Conservation (phyloP, 768 basidiomycete species). For the Russula griseocarnosa region DNA sequence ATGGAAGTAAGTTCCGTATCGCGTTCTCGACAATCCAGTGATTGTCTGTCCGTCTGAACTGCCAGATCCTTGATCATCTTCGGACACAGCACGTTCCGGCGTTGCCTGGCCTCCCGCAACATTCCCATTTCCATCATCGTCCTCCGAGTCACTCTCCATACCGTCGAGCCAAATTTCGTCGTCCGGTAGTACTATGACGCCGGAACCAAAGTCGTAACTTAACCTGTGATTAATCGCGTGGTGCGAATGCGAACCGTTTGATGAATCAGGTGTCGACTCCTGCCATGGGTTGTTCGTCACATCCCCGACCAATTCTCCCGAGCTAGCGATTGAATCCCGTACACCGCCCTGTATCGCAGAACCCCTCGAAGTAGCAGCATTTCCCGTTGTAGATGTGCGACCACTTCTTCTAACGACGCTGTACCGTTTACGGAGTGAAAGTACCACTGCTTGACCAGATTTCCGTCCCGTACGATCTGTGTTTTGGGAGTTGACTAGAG, state of each 20-base stretch:
- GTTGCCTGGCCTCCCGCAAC: conserved; percentile 35
- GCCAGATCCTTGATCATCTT: conserved; percentile 27
- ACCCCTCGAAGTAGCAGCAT: conserved; percentile 2
- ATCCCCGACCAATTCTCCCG: conserved; percentile 11
- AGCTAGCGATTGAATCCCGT: conserved; percentile 8
- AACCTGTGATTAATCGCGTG: conserved; percentile 51
- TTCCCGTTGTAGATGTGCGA: conserved; percentile 9
- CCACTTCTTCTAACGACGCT: conserved; percentile 46
- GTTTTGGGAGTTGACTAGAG: conserved; percentile 57
- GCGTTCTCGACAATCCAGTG: conserved; percentile 33
- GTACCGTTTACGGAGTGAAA: conserved; percentile 73
- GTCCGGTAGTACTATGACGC: conserved; percentile 85
- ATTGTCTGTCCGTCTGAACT: conserved; percentile 27
- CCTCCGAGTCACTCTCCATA: conserved; percentile 45
- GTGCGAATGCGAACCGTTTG: conserved; percentile 31
- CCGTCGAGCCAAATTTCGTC: conserved; percentile 52
- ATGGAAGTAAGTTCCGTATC: conserved; percentile 80
- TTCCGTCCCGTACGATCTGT: conserved; percentile 37
- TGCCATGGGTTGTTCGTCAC: conserved; percentile 55
- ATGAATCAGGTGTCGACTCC: conserved; percentile 42
- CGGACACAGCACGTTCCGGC: conserved; percentile 35
- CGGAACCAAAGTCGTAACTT: conserved; percentile 82
- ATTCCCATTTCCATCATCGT: conserved; percentile 40
- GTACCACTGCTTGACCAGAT: conserved; percentile 63
- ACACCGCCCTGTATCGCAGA: conserved; percentile 24